A percentile compares a stretch with the other conserved stretches of the same genome.
Evolutionary conservation across 495 filamentous ascomycete species (phyloP).

Genomic region (Neurospora terricola): DNA sequence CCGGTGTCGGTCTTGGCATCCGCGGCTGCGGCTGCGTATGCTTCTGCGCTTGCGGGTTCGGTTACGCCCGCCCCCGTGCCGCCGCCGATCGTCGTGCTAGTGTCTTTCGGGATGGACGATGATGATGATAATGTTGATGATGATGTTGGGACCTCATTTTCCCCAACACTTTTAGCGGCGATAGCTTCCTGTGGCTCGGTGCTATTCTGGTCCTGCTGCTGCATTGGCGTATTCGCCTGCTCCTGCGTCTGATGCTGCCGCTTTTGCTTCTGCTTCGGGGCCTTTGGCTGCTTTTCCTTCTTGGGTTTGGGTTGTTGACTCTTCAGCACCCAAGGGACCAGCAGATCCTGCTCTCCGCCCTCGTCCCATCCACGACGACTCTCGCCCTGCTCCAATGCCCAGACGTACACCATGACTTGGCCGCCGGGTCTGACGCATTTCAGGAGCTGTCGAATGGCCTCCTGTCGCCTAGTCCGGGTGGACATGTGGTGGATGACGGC

Average conservation of each 20-base stretch:
- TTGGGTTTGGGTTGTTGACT: slow-evolving; percentile 11
- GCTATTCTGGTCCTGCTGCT: not conserved
- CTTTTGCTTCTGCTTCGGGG: slow-evolving; percentile 4
- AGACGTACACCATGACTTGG: slow-evolving; percentile 79
- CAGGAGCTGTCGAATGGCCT: slow-evolving; percentile 64
- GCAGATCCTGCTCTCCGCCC: slow-evolving; percentile 77
- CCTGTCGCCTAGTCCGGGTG: slow-evolving; percentile 61
- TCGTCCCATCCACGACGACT: slow-evolving; percentile 91
- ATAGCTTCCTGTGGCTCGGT: slow-evolving; percentile 1
- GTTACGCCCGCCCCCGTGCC: not conserved
- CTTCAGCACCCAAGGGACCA: slow-evolving; percentile 90
- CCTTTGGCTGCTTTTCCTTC: slow-evolving; percentile 7
- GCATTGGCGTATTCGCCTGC: not conserved
- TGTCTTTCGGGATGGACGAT: not conserved
- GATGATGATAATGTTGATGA: not conserved
- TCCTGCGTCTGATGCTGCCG: not conserved
- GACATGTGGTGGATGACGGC: slow-evolving; percentile 94
- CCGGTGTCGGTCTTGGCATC: not conserved
- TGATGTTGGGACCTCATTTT: not conserved
- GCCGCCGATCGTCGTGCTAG: not conserved
- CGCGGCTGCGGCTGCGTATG: not conserved
- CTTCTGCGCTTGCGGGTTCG: not conserved
- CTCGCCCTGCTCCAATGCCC: slow-evolving; percentile 86
- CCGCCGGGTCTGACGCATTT: slow-evolving; percentile 50
- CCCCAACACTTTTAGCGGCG: slow-evolving; percentile 16